Base-by-base conservation (phyloP, 768 basidiomycete genomes). In the Scleroderma citrinum region DNA sequence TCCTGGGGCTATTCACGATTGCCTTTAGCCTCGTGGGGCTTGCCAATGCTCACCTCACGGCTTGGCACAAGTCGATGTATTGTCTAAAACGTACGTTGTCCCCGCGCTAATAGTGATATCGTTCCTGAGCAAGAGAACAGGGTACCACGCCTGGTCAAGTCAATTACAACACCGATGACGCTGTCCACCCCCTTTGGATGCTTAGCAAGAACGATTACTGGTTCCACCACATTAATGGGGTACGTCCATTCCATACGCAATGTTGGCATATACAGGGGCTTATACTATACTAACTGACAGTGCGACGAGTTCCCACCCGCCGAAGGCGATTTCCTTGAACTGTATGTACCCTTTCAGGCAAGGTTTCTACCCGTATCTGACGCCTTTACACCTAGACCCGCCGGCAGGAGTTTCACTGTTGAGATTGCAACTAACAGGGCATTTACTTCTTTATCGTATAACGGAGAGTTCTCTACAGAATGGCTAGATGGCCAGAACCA, bases 391-490 rank as follows among this genome's bases (percentile, higher is more conserved):
- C 19, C 2, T 50, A 77, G 77, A 11, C 78, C 77, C 7, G 78
- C 75, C 3, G 77, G 76, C 31, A 63, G 67, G 35, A 61, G 64
- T 34, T 78, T 79, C 58, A 70, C 68, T 1, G 70, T 78, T 17
- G 76, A 79, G 57, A 67, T 79, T 23, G 72, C 74, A 5, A 65
- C 69, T 7, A 78, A 80, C 59, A 72, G 73, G 12, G 78, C 70
- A 26, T 63, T 71, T 52, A 80, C 77, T 19, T 56, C 69, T 5
- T 62, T 76, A 11, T 72, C 75, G 1, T 76, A 71, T 56, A 53
- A 62, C 45, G 74, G 76, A 10, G 37, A 59, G 24, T 64, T 67
- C 48, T 51, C 65, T 0, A 63, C 68, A 19, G 71, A 68, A 11
- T 78, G 76, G 76, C 72, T 73, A 7, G 76, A 78, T 59, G 77